Base-by-base conservation (phyloP, 1,284 basidiomycete species). In the Boletellus sp. region DNA sequence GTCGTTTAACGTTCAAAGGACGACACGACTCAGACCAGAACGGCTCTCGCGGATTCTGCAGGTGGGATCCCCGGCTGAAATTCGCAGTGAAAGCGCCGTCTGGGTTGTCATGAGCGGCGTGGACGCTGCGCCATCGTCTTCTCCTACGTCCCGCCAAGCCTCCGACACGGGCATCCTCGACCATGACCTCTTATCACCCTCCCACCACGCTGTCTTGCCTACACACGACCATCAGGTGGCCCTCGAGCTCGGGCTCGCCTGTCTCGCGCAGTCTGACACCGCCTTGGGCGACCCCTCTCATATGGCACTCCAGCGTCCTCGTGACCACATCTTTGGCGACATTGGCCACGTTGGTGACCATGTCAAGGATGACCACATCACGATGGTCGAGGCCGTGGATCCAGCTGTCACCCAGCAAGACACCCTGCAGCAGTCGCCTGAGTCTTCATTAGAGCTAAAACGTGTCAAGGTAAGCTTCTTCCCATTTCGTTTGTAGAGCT, bases 381-480 rank as follows among this genome's bases (percentile, higher is more conserved):
- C 60, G 49, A 58, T 70, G 56, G 63, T 71, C 57, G 68, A 70
- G 65, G 59, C 69, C 44, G 66, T 68, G 32, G 70, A 72, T 52
- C 66, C 70, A 22, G 57, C 64, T 28, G 66, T 64, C 50, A 69
- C 60, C 37, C 67, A 64, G 39, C 71, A 71, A 55, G 72, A 73
- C 44, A 49, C 62, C 16, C 69, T 71, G 44, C 70, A 67, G 30
- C 68, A 70, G 55, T 65, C 58, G 39, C 63, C 68, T 16, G 67
- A 71, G 50, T 54, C 68, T 48, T 60, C 69, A 50, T 67, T 69
- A 54, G 70, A 74, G 39, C 57, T 74, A 50, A 72, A 72, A 64
- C 71, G 71, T 67, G 70, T 72, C 59, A 74, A 74, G 65, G 70
- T 74, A 57, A 58, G 71, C 52, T 65, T 62, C 58, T 59, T 63